Evolutionary conservation across 2,329 filamentous ascomycete species (phyloP), one percentile per base, ranked within the genome.

Genomic region (Alternaria sp.): DNA sequence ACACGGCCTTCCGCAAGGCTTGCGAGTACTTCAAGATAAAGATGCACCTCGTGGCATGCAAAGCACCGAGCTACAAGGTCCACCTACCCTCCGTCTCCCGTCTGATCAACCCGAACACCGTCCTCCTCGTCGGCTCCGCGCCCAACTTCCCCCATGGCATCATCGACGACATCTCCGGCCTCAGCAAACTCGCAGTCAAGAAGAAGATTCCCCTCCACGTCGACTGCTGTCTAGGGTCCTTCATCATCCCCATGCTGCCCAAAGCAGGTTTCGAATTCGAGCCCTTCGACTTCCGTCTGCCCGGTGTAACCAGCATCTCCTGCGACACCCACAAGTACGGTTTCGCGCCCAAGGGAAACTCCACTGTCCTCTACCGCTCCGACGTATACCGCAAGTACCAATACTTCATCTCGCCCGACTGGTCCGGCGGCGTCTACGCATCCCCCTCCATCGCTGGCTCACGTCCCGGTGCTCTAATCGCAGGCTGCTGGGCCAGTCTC

Each of bases 251-350:
- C 2, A 93, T 95, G 84, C 90, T 99, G 46, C 90, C 94, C 68
- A 92, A 92, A 76, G 94, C 96, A n/a, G 96, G 96, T 47, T 98
- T 97, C 80, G 93, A 96, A 66, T 87, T 92, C 21, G 89, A 91
- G 71, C 89, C 89, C 6, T 98, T 98, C 77, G 96, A 99, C 80
- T 99, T 99, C 87, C 89, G 92, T 60, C 89, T 96, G 63, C 93
- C 92, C 71, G 96, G 96, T 72, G 96, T 99, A 41, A 97, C 95
- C 4, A 95, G 91, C 80, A 98, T 99, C 80, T 94, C 90, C 70
- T 96, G 94, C 80, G 96, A 99, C 79, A 99, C 96, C 3, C 96
- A 99, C 87, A 99, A 99, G 81, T 99, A 99, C 79, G 96, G 96
- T 41, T 99, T 99, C 78, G 96, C 96, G 1, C 96, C 96, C 57